Evolutionary conservation across 148 eudicot genomes (phyloP).

Genomic region (Beta vulgaris): DNA sequence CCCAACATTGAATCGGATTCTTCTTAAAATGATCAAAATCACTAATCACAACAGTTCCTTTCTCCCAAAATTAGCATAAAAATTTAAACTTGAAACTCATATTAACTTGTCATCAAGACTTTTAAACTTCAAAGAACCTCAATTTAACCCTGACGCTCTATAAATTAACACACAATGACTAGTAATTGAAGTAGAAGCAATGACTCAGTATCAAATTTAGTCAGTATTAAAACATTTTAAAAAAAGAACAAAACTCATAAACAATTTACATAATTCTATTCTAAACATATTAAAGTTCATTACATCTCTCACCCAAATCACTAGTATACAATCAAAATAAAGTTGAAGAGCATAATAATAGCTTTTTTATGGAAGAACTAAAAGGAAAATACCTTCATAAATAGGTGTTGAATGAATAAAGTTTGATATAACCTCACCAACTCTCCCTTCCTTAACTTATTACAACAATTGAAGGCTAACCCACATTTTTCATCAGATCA

Average conservation of each 20-base stretch:
- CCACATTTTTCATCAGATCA: no score
- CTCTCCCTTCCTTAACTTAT: no score
- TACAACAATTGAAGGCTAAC: no score
- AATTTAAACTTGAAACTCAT: no score
- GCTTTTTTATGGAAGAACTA: not conserved
- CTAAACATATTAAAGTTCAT: no score
- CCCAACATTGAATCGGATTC: no score
- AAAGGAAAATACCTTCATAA: not conserved
- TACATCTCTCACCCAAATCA: not conserved
- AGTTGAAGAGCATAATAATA: not conserved
- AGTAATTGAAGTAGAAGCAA: not conserved
- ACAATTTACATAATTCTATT: no score
- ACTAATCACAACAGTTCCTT: not conserved
- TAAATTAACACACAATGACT: not conserved
- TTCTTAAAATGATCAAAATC: no score
- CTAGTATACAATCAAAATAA: not conserved
- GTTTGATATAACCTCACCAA: not conserved
- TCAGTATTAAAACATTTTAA: no score
- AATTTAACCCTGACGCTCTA: no score
- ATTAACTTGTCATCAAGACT: no score
- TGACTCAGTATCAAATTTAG: no score
- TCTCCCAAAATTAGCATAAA: not conserved
- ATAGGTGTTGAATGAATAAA: not conserved
- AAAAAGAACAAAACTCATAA: not conserved
- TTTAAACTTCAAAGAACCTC: not conserved